A percentile compares a stretch with the other conserved stretches of the same genome.
These are phyloP conservation scores for Verbena officinalis DNA, from an alignment of 257 asterid species.

Conservation along the genomic window DNA sequence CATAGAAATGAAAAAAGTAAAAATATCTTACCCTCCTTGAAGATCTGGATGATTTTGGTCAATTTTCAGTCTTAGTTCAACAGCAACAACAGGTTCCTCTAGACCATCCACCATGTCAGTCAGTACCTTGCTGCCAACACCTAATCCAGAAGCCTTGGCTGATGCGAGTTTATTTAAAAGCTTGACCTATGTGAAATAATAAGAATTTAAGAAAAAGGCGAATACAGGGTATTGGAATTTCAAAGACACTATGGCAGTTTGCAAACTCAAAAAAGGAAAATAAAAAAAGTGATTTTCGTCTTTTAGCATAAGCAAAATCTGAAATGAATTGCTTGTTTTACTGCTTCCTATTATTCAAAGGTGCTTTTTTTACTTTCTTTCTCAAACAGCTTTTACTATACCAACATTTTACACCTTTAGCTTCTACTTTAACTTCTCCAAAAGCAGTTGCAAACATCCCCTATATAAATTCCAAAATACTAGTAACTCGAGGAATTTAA, in stretches of 20 bases:
- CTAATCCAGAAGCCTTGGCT: constrained; percentile 85
- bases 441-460: too few relatives aligned
- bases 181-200: constrained; percentile 64
- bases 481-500: constrained; percentile 13
- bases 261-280: neutral
- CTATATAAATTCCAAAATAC: too few relatives aligned
- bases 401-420: too few relatives aligned
- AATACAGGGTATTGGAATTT: constrained; percentile 1
- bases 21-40: constrained; percentile 76
- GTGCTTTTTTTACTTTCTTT: too few relatives aligned
- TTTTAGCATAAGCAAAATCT: too few relatives aligned
- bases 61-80: constrained; percentile 85
- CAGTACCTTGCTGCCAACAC: constrained; percentile 86
- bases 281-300: too few relatives aligned
- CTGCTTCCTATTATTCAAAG: too few relatives aligned
- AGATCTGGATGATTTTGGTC: constrained; percentile 86
- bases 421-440: too few relatives aligned
- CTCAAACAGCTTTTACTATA: too few relatives aligned
- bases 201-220: constrained; percentile 15
- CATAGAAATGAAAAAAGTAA: neutral
- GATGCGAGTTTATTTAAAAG: constrained; percentile 94
- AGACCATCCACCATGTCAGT: constrained; percentile 95
- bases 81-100: constrained; percentile 77
- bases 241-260: neutral
- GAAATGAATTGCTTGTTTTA: too few relatives aligned